These are phyloP conservation scores for Solanum bukasovii DNA, from an alignment of 257 asterid genomes.

Conservation along the genomic window DNA sequence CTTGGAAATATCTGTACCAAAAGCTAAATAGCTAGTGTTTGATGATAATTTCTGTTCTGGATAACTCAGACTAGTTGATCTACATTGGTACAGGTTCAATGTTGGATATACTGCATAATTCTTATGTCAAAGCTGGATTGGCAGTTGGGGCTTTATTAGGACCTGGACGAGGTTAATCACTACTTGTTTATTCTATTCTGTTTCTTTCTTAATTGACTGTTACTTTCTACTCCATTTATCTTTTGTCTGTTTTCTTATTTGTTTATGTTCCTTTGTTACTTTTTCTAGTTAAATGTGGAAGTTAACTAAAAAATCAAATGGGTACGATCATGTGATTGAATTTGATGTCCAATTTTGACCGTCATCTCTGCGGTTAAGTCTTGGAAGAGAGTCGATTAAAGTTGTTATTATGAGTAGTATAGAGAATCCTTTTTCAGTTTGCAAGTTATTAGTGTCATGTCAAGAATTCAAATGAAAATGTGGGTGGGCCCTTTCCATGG, in stretches of 20 bases:
- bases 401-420: neutral
- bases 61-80: neutral
- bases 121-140: constrained; percentile 82
- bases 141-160: constrained; percentile 88
- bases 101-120: constrained; percentile 65
- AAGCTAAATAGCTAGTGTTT: neutral
- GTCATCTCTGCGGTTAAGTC: neutral
- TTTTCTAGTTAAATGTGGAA: neutral
- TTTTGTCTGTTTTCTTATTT: neutral
- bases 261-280: neutral
- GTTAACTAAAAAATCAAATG: neutral
- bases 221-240: neutral
- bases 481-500: neutral
- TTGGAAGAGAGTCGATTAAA: neutral
- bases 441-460: neutral
- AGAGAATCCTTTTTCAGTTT: neutral
- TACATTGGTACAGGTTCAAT: constrained; percentile 39
- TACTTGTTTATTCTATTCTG: neutral
- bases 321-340: neutral
- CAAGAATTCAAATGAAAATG: neutral
- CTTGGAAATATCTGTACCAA: neutral
- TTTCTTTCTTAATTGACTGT: neutral
- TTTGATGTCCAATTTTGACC: neutral
- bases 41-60: neutral
- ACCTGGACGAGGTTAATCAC: constrained; percentile 87